Conservation (phyloP, 2,329 filamentous ascomycete genomes). For the Lizonia empirigonia region DNA sequence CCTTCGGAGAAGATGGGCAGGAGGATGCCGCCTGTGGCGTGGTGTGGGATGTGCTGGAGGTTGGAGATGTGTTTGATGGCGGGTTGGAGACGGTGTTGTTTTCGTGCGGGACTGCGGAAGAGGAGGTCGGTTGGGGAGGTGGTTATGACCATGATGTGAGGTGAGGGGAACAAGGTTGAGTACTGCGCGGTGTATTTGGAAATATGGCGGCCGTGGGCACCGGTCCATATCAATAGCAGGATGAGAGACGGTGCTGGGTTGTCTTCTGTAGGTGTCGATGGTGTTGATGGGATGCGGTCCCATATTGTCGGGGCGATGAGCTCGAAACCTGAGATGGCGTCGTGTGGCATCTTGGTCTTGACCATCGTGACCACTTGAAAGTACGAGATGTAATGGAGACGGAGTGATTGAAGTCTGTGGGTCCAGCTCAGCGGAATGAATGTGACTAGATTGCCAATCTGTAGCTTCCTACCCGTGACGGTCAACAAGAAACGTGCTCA, state of each 20-base stretch:
- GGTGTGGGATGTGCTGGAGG: slow-evolving; percentile 9
- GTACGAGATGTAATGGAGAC: neutral
- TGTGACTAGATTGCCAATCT: neutral
- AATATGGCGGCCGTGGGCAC: slow-evolving; percentile 31
- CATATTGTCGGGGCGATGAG: slow-evolving; percentile 15
- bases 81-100: slow-evolving; percentile 27
- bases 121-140: slow-evolving; percentile 33
- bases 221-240: slow-evolving; percentile 38
- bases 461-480: slow-evolving; percentile 1
- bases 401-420: neutral
- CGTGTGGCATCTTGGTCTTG: neutral
- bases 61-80: slow-evolving; percentile 26
- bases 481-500: slow-evolving; percentile 5
- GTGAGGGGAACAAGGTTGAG: slow-evolving; percentile 29
- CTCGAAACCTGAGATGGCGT: slow-evolving; percentile 11
- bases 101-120: slow-evolving; percentile 25
- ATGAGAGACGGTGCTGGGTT: slow-evolving; percentile 26
- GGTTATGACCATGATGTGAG: slow-evolving; percentile 35
- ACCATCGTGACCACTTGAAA: slow-evolving; percentile 1
- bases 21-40: slow-evolving; percentile 19
- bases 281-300: slow-evolving; percentile 13
- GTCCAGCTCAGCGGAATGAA: neutral
- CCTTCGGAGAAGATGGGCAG: slow-evolving; percentile 40
- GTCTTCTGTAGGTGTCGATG: slow-evolving; percentile 8
- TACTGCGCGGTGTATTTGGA: slow-evolving; percentile 34